Percentiles rank a stretch among this genome's conserved stretches.
phyloP scores from a whole-genome alignment of 306 rosid genomes.

The Gillenia trifoliata region DNA sequence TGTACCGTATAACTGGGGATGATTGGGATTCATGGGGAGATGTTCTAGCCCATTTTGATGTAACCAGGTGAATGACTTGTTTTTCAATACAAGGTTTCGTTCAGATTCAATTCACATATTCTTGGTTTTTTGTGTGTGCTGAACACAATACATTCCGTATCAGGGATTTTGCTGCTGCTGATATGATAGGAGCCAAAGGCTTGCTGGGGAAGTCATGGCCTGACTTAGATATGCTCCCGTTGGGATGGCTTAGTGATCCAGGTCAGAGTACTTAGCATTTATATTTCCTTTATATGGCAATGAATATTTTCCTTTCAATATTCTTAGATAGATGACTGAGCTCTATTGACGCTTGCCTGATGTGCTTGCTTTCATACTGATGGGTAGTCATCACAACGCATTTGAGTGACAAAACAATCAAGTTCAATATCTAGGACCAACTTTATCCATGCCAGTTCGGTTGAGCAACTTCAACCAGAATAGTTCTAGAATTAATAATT shows the following conservation, averaged over 20 bases:
- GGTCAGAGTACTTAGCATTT: conserved; percentile 38
- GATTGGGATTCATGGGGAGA: conserved; percentile 89
- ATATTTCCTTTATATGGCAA: neutral
- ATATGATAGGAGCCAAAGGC: conserved; percentile 72
- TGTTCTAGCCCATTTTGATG: conserved; percentile 64
- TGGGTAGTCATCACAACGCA: neutral
- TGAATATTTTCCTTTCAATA: conserved; percentile 10
- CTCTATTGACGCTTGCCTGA: neutral
- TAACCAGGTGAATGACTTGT: conserved; percentile 53
- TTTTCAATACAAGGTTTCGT: conserved; percentile 4
- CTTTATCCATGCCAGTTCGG: neutral
- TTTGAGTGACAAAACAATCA: neutral
- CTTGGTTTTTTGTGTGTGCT: conserved; percentile 11
- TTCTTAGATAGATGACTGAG: neutral
- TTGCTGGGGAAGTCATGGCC: conserved; percentile 95
- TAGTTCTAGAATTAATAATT: neutral
- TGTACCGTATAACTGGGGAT: conserved; percentile 93
- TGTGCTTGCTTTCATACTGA: neutral
- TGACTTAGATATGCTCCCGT: conserved; percentile 96
- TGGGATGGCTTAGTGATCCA: conserved; percentile 83
- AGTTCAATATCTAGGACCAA: neutral
- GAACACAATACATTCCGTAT: conserved; percentile 19
- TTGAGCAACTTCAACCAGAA: neutral
- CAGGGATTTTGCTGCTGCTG: conserved; percentile 72
- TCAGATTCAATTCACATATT: neutral